These are phyloP conservation scores for Populus davidiana DNA, from an alignment of 345 rosid genomes.

Conservation along the genomic window DNA sequence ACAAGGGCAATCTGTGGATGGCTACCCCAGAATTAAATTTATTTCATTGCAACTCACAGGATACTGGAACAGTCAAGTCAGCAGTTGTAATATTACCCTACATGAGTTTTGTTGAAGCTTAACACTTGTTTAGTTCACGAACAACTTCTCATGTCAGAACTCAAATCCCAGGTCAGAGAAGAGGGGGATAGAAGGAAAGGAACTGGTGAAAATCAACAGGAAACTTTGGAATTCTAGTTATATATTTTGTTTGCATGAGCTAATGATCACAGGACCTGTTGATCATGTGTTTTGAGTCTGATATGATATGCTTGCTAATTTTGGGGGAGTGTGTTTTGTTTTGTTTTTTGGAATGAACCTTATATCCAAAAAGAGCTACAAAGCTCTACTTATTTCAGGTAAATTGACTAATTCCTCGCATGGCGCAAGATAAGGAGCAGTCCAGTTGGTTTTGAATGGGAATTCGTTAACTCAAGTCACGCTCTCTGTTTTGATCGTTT, in stretches of 20 bases:
- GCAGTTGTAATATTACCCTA: constrained; percentile 14
- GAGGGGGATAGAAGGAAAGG: not conserved
- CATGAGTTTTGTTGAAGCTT: constrained; percentile 2
- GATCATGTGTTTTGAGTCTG: not conserved
- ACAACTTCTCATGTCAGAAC: not conserved
- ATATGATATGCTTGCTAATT: not conserved
- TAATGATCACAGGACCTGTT: not conserved
- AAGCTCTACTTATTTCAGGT: too few species aligned
- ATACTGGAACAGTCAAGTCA: not conserved
- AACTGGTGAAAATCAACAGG: not conserved
- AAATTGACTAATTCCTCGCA: too few species aligned
- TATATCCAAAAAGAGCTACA: too few species aligned
- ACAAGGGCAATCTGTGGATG: constrained; percentile 16
- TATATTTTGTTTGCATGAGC: constrained; percentile 5
- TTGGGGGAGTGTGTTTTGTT: not conserved
- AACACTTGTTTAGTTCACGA: not conserved
- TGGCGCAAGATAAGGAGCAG: too few species aligned
- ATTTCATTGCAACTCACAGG: constrained; percentile 10
- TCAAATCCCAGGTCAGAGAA: not conserved
- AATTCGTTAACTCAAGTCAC: too few species aligned
- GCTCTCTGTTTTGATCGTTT: too few species aligned
- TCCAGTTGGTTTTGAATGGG: too few species aligned
- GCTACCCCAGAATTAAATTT: constrained; percentile 10
- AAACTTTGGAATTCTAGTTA: not conserved
- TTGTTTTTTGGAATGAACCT: not conserved